Base-by-base conservation (phyloP, 805 yeast species). In the Lachancea dasiensis region DNA sequence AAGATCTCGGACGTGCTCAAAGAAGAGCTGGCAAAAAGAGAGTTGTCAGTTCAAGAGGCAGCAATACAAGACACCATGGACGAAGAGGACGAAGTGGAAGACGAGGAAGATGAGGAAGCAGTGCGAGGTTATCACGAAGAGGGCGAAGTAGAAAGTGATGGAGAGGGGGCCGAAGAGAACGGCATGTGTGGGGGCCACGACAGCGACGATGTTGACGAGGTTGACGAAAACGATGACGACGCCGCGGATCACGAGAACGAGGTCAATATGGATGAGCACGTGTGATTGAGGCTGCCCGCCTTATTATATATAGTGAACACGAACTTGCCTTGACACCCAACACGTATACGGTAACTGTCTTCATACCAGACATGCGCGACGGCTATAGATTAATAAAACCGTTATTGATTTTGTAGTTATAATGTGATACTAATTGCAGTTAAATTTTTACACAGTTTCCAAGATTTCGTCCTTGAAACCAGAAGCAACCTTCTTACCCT, bases 381-480 rank as follows among this genome's bases (percentile, higher is more conserved):
- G 24, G 7, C 24, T 22, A 8, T 22, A 22, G 10, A 22, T 22
- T 22, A 22, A 22, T 22, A 22, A 10, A 27, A 16, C 31, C 18
- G 22, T 28, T 28, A 22, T 41, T 38, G 24, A 34, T 37, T 32
- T 30, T 30, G 33, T 15, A 6, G 17, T 30, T 30, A 20, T 30
- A 18, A n/a, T n/a, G n/a, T n/a, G n/a, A n/a, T 30, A 16, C 19
- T 30, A 30, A 30, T 19, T 34, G 37, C 30, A 34, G 31, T 17
- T 28, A 28, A 28, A 41, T 51, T 64, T n/a, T 81, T 86, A 90
- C 68, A 90, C 97, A 67, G 90, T 68, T 79, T 90, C 97, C 73
- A 92, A 86, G 68, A 92, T 86, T 70, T 86, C 96, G 72, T 90
- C 98, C 79, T 90, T 89, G 94, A 87, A 90, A 71, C 94, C 95